phyloP scores from a whole-genome alignment of 1,284 basidiomycete species.

The Cryptococcus maquisensis region DNA sequence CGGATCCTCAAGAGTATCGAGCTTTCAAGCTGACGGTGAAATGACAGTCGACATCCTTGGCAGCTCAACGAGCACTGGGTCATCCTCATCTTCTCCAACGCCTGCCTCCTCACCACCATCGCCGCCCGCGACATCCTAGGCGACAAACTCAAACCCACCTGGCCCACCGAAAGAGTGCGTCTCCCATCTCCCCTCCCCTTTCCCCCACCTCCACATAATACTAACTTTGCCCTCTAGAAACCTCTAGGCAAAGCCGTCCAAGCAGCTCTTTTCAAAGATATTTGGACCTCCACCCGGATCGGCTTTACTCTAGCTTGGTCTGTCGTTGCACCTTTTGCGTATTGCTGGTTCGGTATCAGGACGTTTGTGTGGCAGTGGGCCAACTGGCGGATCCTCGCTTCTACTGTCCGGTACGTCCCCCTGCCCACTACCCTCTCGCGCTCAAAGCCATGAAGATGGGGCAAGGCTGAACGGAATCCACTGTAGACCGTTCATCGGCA shows the following conservation, averaged over 20 bases:
- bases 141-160: conserved; percentile 19
- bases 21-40: background rate
- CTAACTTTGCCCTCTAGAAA: background rate
- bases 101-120: conserved; percentile 19
- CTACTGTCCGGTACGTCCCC: conserved; percentile 17
- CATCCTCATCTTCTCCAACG: conserved; percentile 35
- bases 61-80: conserved; percentile 45
- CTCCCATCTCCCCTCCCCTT: too few relatives aligned
- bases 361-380: conserved; percentile 14
- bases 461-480: too few relatives aligned
- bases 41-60: conserved; percentile 35
- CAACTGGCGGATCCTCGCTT: conserved; percentile 12
- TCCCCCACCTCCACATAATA: too few relatives aligned
- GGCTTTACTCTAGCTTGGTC: conserved; percentile 8
- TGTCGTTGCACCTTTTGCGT: conserved; percentile 6
- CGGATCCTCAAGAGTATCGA: background rate
- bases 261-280: conserved; percentile 3
- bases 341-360: conserved; percentile 9
- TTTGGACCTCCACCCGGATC: conserved; percentile 4
- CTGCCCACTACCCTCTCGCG: background rate
- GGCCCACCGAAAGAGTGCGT: conserved; percentile 33
- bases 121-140: conserved; percentile 28
- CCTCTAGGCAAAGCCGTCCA: conserved; percentile 10
- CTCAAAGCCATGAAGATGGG: background rate
- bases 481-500: conserved; percentile 36